phyloP scores from a whole-genome alignment of 129 eudicot genomes.

The Erigeron canadensis region DNA sequence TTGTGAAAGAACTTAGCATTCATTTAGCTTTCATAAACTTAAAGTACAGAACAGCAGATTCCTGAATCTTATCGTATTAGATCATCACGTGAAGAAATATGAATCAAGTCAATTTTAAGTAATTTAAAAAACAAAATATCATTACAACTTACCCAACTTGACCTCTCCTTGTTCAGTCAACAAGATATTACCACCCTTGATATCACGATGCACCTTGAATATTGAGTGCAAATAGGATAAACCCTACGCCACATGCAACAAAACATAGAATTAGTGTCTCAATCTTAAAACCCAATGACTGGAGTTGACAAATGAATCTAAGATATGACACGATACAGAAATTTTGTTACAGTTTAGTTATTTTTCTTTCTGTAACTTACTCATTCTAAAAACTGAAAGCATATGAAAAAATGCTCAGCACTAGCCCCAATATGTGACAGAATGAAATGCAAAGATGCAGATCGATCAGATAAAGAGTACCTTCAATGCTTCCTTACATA shows the following conservation, averaged over 20 bases:
- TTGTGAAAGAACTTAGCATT: slow-evolving; percentile 17
- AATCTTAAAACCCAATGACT: background rate
- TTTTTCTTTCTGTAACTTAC: slow-evolving; percentile 16
- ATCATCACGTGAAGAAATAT: slow-evolving; percentile 1
- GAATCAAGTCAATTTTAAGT: background rate
- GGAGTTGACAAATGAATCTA: slow-evolving; percentile 5
- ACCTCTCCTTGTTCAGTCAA: slow-evolving; percentile 99
- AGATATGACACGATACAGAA: background rate
- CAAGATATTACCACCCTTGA: slow-evolving; percentile 93
- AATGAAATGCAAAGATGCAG: slow-evolving; percentile 8
- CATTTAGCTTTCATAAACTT: slow-evolving; percentile 1
- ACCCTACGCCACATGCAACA: slow-evolving; percentile 59
- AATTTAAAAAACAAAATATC: slow-evolving; percentile 2
- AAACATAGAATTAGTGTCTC: slow-evolving; percentile 7
- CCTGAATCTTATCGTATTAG: slow-evolving; percentile 3
- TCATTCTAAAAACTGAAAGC: background rate
- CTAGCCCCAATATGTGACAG: slow-evolving; percentile 9
- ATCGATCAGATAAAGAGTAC: slow-evolving; percentile 38
- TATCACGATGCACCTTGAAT: slow-evolving; percentile 96
- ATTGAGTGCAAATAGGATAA: slow-evolving; percentile 91
- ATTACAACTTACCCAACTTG: slow-evolving; percentile 73
- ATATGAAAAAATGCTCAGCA: background rate
- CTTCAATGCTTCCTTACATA: slow-evolving; percentile 93
- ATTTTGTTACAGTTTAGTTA: background rate
- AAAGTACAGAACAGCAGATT: too few species aligned